Evolutionary conservation across 305 asterid genomes (phyloP).

Genomic region (Fraxinus sp.): DNA sequence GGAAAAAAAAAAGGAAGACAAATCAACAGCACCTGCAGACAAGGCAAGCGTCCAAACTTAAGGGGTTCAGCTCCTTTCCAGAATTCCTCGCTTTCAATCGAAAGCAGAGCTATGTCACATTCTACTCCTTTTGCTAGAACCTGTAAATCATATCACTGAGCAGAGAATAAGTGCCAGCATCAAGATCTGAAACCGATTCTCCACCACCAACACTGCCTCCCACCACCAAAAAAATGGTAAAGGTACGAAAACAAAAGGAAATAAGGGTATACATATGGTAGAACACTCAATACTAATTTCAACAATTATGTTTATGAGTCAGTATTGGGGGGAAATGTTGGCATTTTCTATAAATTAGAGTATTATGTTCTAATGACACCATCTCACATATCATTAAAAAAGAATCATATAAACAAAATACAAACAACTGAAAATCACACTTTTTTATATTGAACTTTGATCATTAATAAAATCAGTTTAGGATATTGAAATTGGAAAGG

Average conservation of each 20-base stretch:
- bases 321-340: not conserved
- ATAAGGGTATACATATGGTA: not conserved
- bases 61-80: conserved; percentile 77
- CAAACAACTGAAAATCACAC: conserved; percentile 7
- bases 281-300: not conserved
- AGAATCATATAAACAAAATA: conserved; percentile 7
- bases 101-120: conserved; percentile 92
- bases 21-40: conserved; percentile 40
- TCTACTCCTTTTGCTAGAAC: conserved; percentile 91
- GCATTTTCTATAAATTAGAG: not conserved
- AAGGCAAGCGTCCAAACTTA: conserved; percentile 49
- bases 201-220: not conserved
- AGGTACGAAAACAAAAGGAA: not conserved
- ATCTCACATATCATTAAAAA: not conserved
- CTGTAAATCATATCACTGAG: conserved; percentile 43
- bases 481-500: conserved; percentile 22
- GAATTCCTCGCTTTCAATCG: conserved; percentile 74
- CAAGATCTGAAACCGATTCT: conserved; percentile 14
- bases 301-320: conserved; percentile 5
- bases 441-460: not conserved
- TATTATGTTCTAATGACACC: not conserved
- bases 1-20: not conserved
- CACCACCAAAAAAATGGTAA: not conserved
- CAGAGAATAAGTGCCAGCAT: conserved; percentile 21
- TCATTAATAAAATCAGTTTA: not conserved